Base-by-base conservation (phyloP, 1,284 basidiomycete genomes). In the Pseudozyma thailandica region DNA sequence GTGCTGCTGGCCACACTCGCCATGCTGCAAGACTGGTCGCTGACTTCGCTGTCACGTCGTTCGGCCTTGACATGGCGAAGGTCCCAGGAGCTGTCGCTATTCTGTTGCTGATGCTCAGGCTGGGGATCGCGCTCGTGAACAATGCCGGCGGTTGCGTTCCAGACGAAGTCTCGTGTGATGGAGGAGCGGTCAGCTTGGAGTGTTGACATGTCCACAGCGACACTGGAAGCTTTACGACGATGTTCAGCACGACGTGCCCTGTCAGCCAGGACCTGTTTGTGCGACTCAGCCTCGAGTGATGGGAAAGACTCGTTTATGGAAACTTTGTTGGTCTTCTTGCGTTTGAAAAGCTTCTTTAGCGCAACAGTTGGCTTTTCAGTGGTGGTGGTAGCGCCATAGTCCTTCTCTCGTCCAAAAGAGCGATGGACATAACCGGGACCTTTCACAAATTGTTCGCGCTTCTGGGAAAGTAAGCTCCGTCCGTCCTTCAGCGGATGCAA, bases 231-330 rank as follows among this genome's bases (percentile, higher is more conserved):
- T 25, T 59, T 66, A 15, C 59, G 46, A 4, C 37, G 20, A 37
- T 65, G 60, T n/a, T 60, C 53, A 5, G 53, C 52, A 21, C 56
- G 47, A 18, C 66, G 43, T 15, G 66, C 66, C 23, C 65, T 28
- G 3, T 74, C 57, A 3, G 50, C 44, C 4, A 74, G 45, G 28
- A 74, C 50, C 26, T 74, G 66, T 20, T 56, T 53, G 48, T 74
- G 72, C 16, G 66, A 74, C 6, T 47, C 47, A 1, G 62, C 31
- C 18, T 74, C 72, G 30, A 74, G 50, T 7, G 72, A 66, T 20
- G 72, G 72, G 21, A 74, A 74, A 7, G 33, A 46, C 3, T 65
- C 72, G 53, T 72, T 35, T 52, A 68, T 68, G 6, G 69, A 66
- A 2, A 62, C 45, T 9, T 39, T 41, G 30, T 51, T 43, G 8